These are phyloP conservation scores for Ziziphus jujuba DNA, from an alignment of 306 rosid species.

Conservation along the genomic window DNA sequence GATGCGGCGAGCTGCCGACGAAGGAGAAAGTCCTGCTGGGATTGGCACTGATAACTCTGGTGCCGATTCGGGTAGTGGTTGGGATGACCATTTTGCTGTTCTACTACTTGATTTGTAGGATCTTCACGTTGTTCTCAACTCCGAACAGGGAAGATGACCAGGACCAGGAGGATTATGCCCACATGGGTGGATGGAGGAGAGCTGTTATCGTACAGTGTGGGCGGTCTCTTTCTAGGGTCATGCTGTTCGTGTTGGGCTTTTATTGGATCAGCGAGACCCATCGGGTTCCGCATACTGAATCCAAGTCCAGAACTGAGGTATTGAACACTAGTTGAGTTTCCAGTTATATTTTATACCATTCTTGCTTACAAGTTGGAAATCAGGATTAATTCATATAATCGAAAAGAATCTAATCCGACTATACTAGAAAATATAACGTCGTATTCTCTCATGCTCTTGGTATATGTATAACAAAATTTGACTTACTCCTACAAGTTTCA, in stretches of 20 bases:
- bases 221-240: slow-evolving; percentile 61
- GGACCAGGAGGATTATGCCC: slow-evolving; percentile 88
- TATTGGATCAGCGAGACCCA: slow-evolving; percentile 70
- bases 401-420: too few species aligned
- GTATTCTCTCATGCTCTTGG: too few species aligned
- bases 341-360: too few species aligned
- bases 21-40: slow-evolving; percentile 73
- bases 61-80: slow-evolving; percentile 64
- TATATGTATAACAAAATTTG: too few species aligned
- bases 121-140: slow-evolving; percentile 58
- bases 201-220: slow-evolving; percentile 61
- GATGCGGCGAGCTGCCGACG: slow-evolving; percentile 70
- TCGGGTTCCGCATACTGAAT: slow-evolving; percentile 17
- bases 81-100: slow-evolving; percentile 41
- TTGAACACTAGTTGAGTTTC: not conserved
- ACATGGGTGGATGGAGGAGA: slow-evolving; percentile 79
- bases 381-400: too few species aligned
- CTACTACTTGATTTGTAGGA: slow-evolving; percentile 74
- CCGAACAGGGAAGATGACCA: slow-evolving; percentile 65
- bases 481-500: too few species aligned
- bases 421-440: too few species aligned
- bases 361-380: not conserved
- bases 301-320: slow-evolving; percentile 46
- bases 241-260: slow-evolving; percentile 81
- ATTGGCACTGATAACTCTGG: slow-evolving; percentile 63